A percentile compares a stretch with the other conserved stretches of the same genome.
These are phyloP conservation scores for Cytospora paraplurivora DNA, from an alignment of 2,329 filamentous ascomycete genomes.

Conservation along the genomic window DNA sequence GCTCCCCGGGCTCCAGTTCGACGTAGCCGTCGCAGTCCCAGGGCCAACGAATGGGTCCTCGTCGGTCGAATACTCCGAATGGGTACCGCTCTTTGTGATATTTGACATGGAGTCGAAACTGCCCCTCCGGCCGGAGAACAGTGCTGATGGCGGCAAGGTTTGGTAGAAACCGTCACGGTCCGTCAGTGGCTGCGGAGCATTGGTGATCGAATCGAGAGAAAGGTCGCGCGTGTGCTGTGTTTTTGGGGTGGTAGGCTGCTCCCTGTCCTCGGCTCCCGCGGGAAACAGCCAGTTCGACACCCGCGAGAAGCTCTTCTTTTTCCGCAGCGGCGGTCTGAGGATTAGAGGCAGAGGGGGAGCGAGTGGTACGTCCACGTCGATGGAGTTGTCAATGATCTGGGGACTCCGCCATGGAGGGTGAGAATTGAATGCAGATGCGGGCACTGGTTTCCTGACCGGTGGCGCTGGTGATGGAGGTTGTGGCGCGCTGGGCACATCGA, in stretches of 20 bases:
- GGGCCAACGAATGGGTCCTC: slow-evolving; percentile 35
- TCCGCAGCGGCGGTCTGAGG: slow-evolving; percentile 61
- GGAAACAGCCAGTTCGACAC: slow-evolving; percentile 63
- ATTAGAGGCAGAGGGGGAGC: slow-evolving; percentile 61
- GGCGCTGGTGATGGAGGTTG: slow-evolving; percentile 8
- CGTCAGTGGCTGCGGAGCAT: slow-evolving; percentile 54
- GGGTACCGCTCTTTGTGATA: slow-evolving; percentile 35
- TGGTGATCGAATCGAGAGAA: slow-evolving; percentile 56
- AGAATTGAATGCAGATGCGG: slow-evolving; percentile 35
- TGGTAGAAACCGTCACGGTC: slow-evolving; percentile 61
- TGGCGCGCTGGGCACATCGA: slow-evolving; percentile 19
- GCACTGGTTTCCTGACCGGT: slow-evolving; percentile 34
- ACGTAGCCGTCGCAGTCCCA: slow-evolving; percentile 35
- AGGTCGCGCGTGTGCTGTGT: slow-evolving; percentile 41
- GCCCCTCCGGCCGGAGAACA: slow-evolving; percentile 35
- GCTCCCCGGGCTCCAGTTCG: slow-evolving; percentile 51
- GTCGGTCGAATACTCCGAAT: slow-evolving; percentile 54
- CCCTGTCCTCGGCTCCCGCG: slow-evolving; percentile 34
- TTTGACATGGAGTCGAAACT: slow-evolving; percentile 50
- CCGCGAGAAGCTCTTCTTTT: slow-evolving; percentile 67
- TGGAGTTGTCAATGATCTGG: slow-evolving; percentile 29
- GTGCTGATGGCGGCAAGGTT: slow-evolving; percentile 46
- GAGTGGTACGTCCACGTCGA: slow-evolving; percentile 43
- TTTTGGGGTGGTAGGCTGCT: slow-evolving; percentile 24
- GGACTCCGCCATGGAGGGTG: slow-evolving; percentile 28